Base-by-base conservation (phyloP, 2,329 filamentous ascomycete species). In the Trichoderma asperellum region DNA sequence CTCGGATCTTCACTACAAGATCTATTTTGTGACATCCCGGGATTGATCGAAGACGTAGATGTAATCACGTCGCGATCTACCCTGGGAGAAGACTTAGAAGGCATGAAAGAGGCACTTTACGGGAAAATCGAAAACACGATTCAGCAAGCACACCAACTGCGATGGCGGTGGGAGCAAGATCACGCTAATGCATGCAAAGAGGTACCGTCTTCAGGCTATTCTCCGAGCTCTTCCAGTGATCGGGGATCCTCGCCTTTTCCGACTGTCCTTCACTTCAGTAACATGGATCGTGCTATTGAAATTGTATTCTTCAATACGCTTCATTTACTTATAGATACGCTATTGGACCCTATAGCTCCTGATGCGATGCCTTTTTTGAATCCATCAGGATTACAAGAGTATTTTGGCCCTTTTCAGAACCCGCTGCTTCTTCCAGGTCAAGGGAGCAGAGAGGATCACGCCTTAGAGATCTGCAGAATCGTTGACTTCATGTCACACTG, bases 401-500 rank as follows among this genome's bases (percentile, higher is more conserved):
- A 2, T 7, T 18, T 12, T 11, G 59, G 59, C 0, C 59, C 59
- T 2, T 62, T 62, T 52, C 24, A 21, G n/a, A 62, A 32, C 21
- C 43, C 59, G 4, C 8, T 62, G 11, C 59, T 62, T 34, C 43
- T 62, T 35, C 59, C 59, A 11, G 40, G 29, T 10, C 59, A 62
- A n/a, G 59, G 59, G 0, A 62, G 4, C 43, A 34, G 27, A 62
- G 59, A 62, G 3, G 59, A 62, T 18, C 32, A 62, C 37, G 59
- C 59, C 24, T 18, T 62, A 2, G 59, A 62, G 29, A 37, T 62
- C 14, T 62, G 59, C 12, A 27, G 59, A 27, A 62, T 62, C 2
- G 59, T 62, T 16, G 43, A 62, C 21, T 62, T 62, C 21, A 62
- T 62, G 59, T 49, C 59, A 11, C 59, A 52, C 12, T 35, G 59